Percentiles rank a stretch among this genome's conserved stretches.
These are phyloP conservation scores for Leptodermis oblonga DNA, from an alignment of 257 asterid species.

Conservation along the genomic window DNA sequence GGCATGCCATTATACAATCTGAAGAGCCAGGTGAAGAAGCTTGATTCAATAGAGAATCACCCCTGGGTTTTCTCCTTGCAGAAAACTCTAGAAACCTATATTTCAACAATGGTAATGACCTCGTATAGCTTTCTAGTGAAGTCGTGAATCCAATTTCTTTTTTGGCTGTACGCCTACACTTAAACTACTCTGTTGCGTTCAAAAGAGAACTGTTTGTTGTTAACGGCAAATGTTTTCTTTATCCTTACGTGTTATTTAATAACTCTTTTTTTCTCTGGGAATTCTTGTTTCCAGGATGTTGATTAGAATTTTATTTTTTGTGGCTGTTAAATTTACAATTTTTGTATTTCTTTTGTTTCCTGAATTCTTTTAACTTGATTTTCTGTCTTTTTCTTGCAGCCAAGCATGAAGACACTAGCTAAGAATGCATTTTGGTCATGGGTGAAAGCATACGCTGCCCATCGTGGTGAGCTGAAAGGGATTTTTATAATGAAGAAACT, in stretches of 20 bases:
- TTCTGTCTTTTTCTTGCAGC: constrained; percentile 37
- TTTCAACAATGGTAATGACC: constrained; percentile 53
- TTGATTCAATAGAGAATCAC: constrained; percentile 72
- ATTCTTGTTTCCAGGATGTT: not conserved
- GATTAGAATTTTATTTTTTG: not conserved
- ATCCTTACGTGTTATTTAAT: not conserved
- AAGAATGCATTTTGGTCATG: constrained; percentile 79
- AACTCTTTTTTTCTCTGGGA: too few species aligned
- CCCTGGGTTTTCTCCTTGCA: constrained; percentile 79
- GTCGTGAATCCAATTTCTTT: not conserved
- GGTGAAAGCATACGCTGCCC: constrained; percentile 93
- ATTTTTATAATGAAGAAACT: constrained; percentile 82
- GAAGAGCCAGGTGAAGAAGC: constrained; percentile 47
- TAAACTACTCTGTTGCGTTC: not conserved
- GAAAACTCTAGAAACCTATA: constrained; percentile 69
- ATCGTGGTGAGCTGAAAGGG: constrained; percentile 87
- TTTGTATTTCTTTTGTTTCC: not conserved
- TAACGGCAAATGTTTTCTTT: not conserved
- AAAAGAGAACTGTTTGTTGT: not conserved
- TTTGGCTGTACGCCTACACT: not conserved
- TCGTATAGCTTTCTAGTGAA: not conserved
- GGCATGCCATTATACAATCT: constrained; percentile 40
- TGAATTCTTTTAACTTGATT: not conserved
- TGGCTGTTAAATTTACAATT: not conserved
- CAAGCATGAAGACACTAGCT: constrained; percentile 51